Evolutionary conservation across 23 red algal species (phyloP).

Genomic region (Gracilaria gracilis): DNA sequence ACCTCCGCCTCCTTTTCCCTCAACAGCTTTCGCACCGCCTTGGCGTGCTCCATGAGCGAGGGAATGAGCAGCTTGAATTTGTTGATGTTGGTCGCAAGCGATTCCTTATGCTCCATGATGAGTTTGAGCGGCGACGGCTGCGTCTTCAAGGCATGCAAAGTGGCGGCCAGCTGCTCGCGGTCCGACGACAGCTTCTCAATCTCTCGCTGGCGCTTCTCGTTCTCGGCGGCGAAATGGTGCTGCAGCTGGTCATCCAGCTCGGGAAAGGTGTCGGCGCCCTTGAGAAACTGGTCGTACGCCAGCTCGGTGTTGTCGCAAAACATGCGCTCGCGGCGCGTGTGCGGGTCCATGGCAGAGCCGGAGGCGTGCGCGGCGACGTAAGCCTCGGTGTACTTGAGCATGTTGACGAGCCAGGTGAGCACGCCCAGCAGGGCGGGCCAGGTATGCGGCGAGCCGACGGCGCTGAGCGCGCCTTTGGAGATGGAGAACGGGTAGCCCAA

Average conservation of each 20-base stretch:
- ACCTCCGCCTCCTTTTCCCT: conserved; percentile 67
- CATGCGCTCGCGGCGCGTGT: conserved; percentile 50
- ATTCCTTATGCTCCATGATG: conserved; percentile 40
- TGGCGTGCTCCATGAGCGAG: conserved; percentile 61
- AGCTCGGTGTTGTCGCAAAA: conserved; percentile 57
- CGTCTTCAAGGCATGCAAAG: conserved; percentile 34
- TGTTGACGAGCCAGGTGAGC: conserved; percentile 85
- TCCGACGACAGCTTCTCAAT: conserved; percentile 42
- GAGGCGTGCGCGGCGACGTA: conserved; percentile 22
- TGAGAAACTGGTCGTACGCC: conserved; percentile 72
- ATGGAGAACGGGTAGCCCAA: conserved; percentile 92
- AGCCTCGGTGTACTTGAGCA: conserved; percentile 83
- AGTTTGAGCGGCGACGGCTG: conserved; percentile 56
- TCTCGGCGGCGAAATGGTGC: conserved; percentile 35
- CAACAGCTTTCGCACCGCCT: conserved; percentile 47
- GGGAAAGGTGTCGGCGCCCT: conserved; percentile 69
- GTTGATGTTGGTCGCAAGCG: conserved; percentile 59
- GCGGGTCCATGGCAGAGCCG: background rate
- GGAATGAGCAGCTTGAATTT: conserved; percentile 77
- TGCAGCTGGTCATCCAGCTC: conserved; percentile 60
- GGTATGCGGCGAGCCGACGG: conserved; percentile 93
- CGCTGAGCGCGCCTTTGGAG: conserved; percentile 81
- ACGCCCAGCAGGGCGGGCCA: conserved; percentile 93
- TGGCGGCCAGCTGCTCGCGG: conserved; percentile 35
- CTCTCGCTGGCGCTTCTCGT: conserved; percentile 17